Percentiles rank a stretch among this genome's conserved stretches.
Evolutionary conservation across 257 asterid species (phyloP).

Genomic region (Rhazya stricta): DNA sequence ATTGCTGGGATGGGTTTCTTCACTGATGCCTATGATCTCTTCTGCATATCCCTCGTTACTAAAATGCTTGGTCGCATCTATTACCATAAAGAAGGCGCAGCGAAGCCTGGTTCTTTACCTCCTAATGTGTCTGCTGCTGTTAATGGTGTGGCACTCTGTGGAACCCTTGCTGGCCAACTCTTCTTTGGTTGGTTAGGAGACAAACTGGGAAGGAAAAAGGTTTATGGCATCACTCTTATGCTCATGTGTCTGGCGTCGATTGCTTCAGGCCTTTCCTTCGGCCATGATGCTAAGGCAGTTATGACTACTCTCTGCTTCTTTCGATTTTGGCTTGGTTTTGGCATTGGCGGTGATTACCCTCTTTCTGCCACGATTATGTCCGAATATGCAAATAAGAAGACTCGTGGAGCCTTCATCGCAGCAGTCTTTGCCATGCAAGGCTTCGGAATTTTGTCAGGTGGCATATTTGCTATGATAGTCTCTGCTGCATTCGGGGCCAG

Average conservation of each 20-base stretch:
- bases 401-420: constrained; percentile 45
- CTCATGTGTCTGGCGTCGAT: constrained; percentile 40
- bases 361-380: constrained; percentile 55
- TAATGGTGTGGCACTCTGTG: constrained; percentile 41
- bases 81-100: constrained; percentile 27
- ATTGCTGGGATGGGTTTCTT: constrained; percentile 55
- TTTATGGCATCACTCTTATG: constrained; percentile 36
- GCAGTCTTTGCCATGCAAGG: constrained; percentile 55
- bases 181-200: constrained; percentile 41
- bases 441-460: constrained; percentile 41
- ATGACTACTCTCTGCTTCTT: constrained; percentile 50
- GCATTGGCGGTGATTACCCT: constrained; percentile 51
- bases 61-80: constrained; percentile 44
- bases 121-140: constrained; percentile 46
- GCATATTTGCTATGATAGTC: constrained; percentile 32
- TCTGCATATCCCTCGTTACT: constrained; percentile 50
- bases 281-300: constrained; percentile 27
- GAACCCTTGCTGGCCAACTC: constrained; percentile 13
- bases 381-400: constrained; percentile 39
- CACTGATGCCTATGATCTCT: constrained; percentile 51
- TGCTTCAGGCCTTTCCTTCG: constrained; percentile 45
- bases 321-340: constrained; percentile 48
- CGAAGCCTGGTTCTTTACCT: constrained; percentile 42
- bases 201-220: constrained; percentile 38
- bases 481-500: constrained; percentile 24